Evolutionary conservation across 768 basidiomycete genomes (phyloP).

Genomic region (Plicaturopsis crispa): DNA sequence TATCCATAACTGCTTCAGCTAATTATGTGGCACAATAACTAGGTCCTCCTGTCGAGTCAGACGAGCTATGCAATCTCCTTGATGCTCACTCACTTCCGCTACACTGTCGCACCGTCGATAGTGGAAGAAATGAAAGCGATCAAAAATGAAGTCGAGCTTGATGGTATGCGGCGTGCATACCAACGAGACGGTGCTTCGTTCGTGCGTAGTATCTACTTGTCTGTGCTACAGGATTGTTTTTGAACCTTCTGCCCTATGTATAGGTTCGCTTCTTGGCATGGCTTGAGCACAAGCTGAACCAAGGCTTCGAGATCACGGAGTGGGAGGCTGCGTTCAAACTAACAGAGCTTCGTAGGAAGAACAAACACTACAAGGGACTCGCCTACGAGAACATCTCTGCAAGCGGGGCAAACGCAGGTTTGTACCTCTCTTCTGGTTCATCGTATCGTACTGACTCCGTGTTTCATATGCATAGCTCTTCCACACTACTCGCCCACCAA

Average conservation of each 20-base stretch:
- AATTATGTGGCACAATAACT: conserved; percentile 1
- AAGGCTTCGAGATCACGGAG: conserved; percentile 82
- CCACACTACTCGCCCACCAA: conserved; percentile 88
- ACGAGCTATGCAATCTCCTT: conserved; percentile 80
- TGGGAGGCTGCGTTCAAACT: conserved; percentile 86
- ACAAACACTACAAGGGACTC: conserved; percentile 73
- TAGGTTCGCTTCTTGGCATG: conserved; percentile 82
- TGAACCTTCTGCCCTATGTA: conserved; percentile 8
- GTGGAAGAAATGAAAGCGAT: conserved; percentile 76
- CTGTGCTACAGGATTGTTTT: too few species aligned
- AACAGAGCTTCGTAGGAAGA: conserved; percentile 64
- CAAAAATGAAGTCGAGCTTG: conserved; percentile 84
- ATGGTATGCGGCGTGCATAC: conserved; percentile 79
- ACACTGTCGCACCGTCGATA: conserved; percentile 62
- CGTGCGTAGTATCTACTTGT: conserved; percentile 34
- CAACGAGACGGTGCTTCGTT: conserved; percentile 84
- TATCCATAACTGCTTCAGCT: too few species aligned
- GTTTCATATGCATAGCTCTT: conserved; percentile 41
- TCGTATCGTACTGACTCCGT: conserved; percentile 3
- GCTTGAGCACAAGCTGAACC: conserved; percentile 73
- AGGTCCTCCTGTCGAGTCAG: conserved; percentile 64
- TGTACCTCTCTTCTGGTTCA: conserved; percentile 11
- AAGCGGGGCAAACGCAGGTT: conserved; percentile 78
- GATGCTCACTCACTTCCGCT: conserved; percentile 78
- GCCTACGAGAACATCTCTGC: conserved; percentile 90